Percentiles rank a stretch among this genome's conserved stretches.
Evolutionary conservation across 1,284 basidiomycete species (phyloP).

Genomic region (Ceratobasidium papillatum): DNA sequence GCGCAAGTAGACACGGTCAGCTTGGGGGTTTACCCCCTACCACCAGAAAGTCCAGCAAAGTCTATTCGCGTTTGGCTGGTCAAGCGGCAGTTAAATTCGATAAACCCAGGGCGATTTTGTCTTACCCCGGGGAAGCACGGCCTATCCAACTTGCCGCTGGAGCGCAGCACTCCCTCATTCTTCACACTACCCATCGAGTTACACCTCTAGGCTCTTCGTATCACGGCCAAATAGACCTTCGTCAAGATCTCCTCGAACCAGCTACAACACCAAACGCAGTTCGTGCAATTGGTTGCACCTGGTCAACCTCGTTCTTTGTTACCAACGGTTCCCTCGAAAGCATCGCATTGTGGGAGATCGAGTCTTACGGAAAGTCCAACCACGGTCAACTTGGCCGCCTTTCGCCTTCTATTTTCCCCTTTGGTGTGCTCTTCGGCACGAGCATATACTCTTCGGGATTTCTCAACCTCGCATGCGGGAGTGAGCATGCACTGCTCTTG

Average conservation of each 20-base stretch:
- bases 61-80: neutral
- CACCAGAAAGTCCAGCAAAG: conserved; percentile 28
- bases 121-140: neutral
- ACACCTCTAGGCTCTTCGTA: conserved; percentile 70
- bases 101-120: neutral
- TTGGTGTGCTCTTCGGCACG: conserved; percentile 12
- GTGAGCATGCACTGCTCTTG: conserved; percentile 77
- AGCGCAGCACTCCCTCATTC: conserved; percentile 72
- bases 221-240: conserved; percentile 69
- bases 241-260: conserved; percentile 46
- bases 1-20: conserved; percentile 81
- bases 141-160: conserved; percentile 61
- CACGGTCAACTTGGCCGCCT: conserved; percentile 74
- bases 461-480: conserved; percentile 68
- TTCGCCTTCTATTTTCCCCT: conserved; percentile 1
- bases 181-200: conserved; percentile 61
- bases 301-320: conserved; percentile 81
- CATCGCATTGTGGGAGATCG: conserved; percentile 47
- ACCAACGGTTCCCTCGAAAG: conserved; percentile 43
- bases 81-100: conserved; percentile 38
- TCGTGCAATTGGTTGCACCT: conserved; percentile 68
- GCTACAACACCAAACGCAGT: neutral
- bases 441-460: conserved; percentile 43
- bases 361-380: conserved; percentile 69
- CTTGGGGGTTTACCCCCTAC: conserved; percentile 58